These are phyloP conservation scores for Eutrema yunnanense DNA, from an alignment of 345 rosid species.

Conservation along the genomic window DNA sequence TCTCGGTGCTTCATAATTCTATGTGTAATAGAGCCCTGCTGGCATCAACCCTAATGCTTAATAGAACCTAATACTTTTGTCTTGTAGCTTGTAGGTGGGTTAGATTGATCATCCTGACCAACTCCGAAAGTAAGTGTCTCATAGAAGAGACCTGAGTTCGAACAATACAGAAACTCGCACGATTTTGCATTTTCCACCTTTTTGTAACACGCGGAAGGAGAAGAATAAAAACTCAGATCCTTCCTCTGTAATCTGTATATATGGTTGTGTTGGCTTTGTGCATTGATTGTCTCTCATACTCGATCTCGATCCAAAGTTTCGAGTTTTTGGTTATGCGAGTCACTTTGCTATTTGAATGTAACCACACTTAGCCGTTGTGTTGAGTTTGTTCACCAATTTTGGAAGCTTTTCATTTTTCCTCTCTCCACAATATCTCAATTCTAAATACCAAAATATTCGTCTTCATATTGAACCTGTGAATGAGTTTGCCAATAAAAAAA, in stretches of 20 bases:
- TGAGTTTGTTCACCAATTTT: neutral
- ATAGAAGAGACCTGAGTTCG: neutral
- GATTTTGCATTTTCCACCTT: neutral
- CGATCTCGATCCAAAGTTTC: neutral
- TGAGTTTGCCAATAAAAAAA: neutral
- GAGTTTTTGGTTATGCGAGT: neutral
- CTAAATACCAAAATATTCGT: neutral
- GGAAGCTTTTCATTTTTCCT: neutral
- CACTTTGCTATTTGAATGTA: neutral
- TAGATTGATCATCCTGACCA: constrained; percentile 4
- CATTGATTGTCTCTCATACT: neutral
- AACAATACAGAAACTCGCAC: neutral
- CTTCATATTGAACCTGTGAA: neutral
- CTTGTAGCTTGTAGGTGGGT: constrained; percentile 9
- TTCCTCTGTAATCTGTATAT: neutral
- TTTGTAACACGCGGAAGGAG: neutral
- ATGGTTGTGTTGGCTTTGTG: neutral
- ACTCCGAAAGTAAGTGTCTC: neutral
- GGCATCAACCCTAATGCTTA: neutral
- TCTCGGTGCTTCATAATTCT: neutral
- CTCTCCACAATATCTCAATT: neutral
- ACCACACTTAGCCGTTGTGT: neutral
- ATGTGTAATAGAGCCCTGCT: neutral
- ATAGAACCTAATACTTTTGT: neutral
- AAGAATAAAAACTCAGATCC: neutral